Conservation (phyloP, 129 eudicot genomes). For the Tagetes patula region DNA sequence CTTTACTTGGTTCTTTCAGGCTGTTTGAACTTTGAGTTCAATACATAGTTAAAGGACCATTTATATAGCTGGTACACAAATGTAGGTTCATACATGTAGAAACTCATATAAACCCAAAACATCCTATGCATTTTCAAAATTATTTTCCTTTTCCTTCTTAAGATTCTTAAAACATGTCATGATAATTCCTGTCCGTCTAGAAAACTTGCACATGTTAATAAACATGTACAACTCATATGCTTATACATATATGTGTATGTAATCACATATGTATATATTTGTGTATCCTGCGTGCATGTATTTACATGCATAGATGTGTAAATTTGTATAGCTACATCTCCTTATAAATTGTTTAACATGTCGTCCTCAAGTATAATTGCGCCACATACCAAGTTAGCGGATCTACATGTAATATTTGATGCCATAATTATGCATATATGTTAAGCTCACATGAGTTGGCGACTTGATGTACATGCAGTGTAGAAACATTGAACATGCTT, state of each 20-base stretch:
- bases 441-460: constrained; percentile 8
- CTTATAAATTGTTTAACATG: constrained; percentile 5
- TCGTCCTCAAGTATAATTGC: not conserved
- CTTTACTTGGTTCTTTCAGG: not conserved
- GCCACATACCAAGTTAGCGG: not conserved
- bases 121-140: not conserved
- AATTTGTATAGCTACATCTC: not conserved
- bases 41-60: not conserved
- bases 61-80: not conserved
- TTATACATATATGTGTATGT: not conserved
- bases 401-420: not conserved
- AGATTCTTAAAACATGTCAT: not conserved
- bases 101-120: not conserved
- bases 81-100: constrained; percentile 1
- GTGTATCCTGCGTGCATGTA: not conserved
- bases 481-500: constrained; percentile 75
- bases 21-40: not conserved
- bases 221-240: not conserved
- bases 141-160: not conserved
- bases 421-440: constrained; percentile 6
- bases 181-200: not conserved
- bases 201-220: not conserved
- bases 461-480: constrained; percentile 52
- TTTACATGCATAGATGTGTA: not conserved
- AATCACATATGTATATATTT: not conserved